Conservation (phyloP, 2,329 filamentous ascomycete genomes). For the Beauveria sp. region DNA sequence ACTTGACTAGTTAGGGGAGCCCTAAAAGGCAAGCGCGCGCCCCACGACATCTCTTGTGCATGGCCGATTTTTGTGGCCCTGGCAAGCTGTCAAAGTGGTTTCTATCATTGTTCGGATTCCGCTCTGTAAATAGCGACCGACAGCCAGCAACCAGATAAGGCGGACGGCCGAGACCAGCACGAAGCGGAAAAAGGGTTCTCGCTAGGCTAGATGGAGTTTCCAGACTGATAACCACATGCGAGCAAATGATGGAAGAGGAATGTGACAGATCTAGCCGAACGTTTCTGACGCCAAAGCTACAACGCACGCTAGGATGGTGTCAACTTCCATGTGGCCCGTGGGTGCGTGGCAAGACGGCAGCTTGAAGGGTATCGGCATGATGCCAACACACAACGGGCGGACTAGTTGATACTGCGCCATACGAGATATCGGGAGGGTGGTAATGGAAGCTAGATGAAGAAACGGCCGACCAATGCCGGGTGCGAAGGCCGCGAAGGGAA, state of each 20-base stretch:
- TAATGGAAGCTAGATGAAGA: not conserved
- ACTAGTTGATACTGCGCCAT: not conserved
- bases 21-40: not conserved
- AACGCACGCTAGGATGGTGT: too few species aligned
- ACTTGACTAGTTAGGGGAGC: not conserved
- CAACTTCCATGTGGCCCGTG: not conserved
- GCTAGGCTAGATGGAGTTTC: not conserved
- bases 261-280: not conserved
- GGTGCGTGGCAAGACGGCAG: not conserved
- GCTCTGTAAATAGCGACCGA: not conserved
- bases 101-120: not conserved
- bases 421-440: not conserved
- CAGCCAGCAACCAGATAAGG: not conserved
- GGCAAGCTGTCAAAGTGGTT: not conserved
- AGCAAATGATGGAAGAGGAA: not conserved
- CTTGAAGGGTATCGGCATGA: not conserved
- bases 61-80: not conserved
- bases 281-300: too few species aligned
- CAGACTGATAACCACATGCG: not conserved
- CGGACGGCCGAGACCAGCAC: not conserved
- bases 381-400: not conserved
- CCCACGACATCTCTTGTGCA: conserved; percentile 6
- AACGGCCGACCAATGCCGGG: not conserved
- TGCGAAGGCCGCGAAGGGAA: not conserved
- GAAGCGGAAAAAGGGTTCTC: not conserved